Evolutionary conservation across 768 basidiomycete species (phyloP).

Genomic region (Leccinum arenicola): DNA sequence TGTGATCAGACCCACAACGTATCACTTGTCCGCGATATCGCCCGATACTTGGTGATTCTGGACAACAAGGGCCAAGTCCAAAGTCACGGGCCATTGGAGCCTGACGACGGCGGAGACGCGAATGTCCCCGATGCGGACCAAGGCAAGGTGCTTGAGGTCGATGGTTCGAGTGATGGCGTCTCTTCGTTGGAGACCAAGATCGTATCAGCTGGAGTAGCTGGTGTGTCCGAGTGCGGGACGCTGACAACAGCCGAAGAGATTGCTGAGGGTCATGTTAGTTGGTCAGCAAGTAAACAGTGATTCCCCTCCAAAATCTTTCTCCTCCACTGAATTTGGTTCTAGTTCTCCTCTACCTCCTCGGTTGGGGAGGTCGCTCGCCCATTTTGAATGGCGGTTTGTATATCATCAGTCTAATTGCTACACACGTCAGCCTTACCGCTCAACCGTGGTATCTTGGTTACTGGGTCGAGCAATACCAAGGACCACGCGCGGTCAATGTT

Average conservation of each 20-base stretch:
- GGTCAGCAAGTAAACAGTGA: conserved; percentile 16
- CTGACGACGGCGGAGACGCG: conserved; percentile 3
- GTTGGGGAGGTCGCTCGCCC: conserved; percentile 19
- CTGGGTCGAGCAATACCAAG: conserved; percentile 26
- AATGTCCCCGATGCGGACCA: not conserved
- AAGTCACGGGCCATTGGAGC: conserved; percentile 43
- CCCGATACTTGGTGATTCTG: conserved; percentile 48
- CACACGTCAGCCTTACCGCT: conserved; percentile 17
- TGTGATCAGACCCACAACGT: conserved; percentile 31
- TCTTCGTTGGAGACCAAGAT: conserved; percentile 25
- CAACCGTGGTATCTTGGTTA: conserved; percentile 42
- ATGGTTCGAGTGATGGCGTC: not conserved
- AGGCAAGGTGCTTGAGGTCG: not conserved
- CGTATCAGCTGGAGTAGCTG: conserved; percentile 12
- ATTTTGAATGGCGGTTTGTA: conserved; percentile 32
- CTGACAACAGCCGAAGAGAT: conserved; percentile 12
- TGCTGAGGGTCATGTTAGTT: conserved; percentile 16
- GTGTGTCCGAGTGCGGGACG: not conserved
- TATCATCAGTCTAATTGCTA: conserved; percentile 17
- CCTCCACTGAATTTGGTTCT: not conserved
- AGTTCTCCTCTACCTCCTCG: conserved; percentile 16
- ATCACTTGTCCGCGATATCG: conserved; percentile 23
- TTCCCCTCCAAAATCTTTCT: not conserved
- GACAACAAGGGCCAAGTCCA: conserved; percentile 48
- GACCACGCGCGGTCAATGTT: conserved; percentile 31